Base-by-base conservation (phyloP, 169 alveolate genomes). In the Plasmodium vinckei region DNA sequence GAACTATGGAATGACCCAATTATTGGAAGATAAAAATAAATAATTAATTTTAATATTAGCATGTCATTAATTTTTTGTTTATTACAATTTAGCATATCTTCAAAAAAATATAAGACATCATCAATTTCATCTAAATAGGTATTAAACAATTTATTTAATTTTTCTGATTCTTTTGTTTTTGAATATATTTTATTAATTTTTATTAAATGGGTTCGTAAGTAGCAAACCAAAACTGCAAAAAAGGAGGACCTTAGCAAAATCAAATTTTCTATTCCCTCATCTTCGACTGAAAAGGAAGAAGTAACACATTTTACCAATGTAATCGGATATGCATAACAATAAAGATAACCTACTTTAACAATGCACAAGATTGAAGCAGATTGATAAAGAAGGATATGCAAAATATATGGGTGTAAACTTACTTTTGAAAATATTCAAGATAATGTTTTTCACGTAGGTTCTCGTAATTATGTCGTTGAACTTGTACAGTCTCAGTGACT, bases 191-290 rank as follows among this genome's bases (percentile, higher is more conserved):
- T 75, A 12, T 75, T 75, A 67, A 75, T 75, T 65, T 21, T 75
- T 61, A 75, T 75, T 21, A 75, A 7, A 19, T 75, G 57, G 13
- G 23, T 75, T 33, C 88, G 51, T 4, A 75, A 57, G 12, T 75
- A 75, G n/a, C 88, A 75, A 21, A 75, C 88, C 12, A 75, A 44
- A 19, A 75, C 49, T 21, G 88, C 49, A 33, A 75, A 75, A 54
- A 75, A 75, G 0, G 88, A 25, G 0, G 88, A 75, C 21, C 88
- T 19, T 39, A 75, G 44, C 0, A 75, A 54, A 53, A 75, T 75
- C 12, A 75, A 67, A 42, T 75, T 75, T 61, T 75, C 88, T 21
- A 75, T 75, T 10, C 88, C 88, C 15, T 75, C 88, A 49, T 75
- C 88, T 12, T 75, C 88, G 19, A 75, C 88, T 75, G 10, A 13